These are phyloP conservation scores for Ormosia semicastrata DNA, from an alignment of 306 rosid genomes.

Conservation along the genomic window DNA sequence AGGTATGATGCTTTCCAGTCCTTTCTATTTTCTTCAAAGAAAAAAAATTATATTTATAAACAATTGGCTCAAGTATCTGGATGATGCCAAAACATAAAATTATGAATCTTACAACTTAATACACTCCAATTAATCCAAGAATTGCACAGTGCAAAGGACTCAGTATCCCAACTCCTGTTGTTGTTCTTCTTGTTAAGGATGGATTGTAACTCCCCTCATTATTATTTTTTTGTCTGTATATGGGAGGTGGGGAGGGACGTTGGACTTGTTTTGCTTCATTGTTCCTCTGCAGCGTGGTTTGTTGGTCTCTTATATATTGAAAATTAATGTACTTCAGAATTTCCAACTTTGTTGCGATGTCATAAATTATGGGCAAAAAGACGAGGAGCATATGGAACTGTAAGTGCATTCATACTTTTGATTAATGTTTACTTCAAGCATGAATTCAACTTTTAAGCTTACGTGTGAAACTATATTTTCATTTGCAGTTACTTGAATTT, in stretches of 20 bases:
- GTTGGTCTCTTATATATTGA: slow-evolving; percentile 15
- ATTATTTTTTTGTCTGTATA: background rate
- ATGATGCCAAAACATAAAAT: background rate
- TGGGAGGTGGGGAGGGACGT: background rate
- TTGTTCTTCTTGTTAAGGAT: background rate
- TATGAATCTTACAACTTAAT: too few relatives aligned
- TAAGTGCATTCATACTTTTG: slow-evolving; percentile 32
- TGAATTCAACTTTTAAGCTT: slow-evolving; percentile 14
- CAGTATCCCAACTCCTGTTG: background rate
- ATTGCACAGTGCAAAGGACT: background rate
- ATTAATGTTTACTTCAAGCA: slow-evolving; percentile 7
- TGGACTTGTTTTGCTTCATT: slow-evolving; percentile 10
- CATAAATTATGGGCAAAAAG: slow-evolving; percentile 57
- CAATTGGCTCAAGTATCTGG: background rate
- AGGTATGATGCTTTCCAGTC: slow-evolving; percentile 34
- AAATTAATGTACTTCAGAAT: slow-evolving; percentile 33
- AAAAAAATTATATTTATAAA: background rate
- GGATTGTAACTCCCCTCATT: background rate
- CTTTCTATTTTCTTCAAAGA: background rate
- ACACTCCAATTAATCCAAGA: too few relatives aligned
- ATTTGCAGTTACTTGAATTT: slow-evolving; percentile 42
- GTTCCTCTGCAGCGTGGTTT: slow-evolving; percentile 1
- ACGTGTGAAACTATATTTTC: background rate
- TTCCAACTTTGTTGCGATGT: slow-evolving; percentile 46
- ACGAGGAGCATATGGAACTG: slow-evolving; percentile 54